A percentile compares a stretch with the other conserved stretches of the same genome.
Evolutionary conservation across 441 rosid genomes (phyloP).

Genomic region (Omphalea diandra): DNA sequence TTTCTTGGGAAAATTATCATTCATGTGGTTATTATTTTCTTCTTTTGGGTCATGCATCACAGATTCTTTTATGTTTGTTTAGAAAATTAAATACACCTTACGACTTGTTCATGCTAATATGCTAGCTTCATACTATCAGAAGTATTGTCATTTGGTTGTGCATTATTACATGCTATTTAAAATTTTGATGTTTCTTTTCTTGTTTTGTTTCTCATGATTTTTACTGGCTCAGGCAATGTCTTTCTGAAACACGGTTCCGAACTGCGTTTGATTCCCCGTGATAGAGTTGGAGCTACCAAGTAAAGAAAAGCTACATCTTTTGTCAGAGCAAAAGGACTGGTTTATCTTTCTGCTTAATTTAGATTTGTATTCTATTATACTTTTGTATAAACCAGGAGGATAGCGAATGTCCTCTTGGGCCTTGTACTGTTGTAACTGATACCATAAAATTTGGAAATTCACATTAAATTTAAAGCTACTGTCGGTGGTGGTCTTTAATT

Average conservation of each 20-base stretch:
- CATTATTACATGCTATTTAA: neutral
- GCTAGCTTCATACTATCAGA: neutral
- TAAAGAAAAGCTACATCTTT: slow-evolving; percentile 19
- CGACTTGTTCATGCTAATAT: slow-evolving; percentile 2
- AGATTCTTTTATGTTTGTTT: too few species aligned
- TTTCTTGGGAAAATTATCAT: too few species aligned
- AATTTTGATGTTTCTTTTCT: neutral
- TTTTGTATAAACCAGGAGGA: slow-evolving; percentile 14
- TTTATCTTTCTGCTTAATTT: neutral
- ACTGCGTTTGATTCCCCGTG: slow-evolving; percentile 92
- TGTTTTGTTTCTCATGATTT: neutral
- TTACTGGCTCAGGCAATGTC: slow-evolving; percentile 63
- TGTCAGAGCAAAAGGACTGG: slow-evolving; percentile 6
- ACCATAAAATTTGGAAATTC: too few species aligned
- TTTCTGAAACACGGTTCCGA: slow-evolving; percentile 97
- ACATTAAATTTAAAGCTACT: too few species aligned
- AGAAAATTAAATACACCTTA: neutral
- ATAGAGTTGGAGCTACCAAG: slow-evolving; percentile 71
- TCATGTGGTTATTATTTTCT: too few species aligned
- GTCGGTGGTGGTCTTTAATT: too few species aligned
- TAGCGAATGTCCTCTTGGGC: neutral
- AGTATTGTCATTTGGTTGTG: neutral
- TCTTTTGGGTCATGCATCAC: neutral
- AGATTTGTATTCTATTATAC: slow-evolving; percentile 6
- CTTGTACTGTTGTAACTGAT: slow-evolving; percentile 5